These are phyloP conservation scores for Afroboletus lepidellus DNA, from an alignment of 1,284 basidiomycete genomes.

Conservation along the genomic window DNA sequence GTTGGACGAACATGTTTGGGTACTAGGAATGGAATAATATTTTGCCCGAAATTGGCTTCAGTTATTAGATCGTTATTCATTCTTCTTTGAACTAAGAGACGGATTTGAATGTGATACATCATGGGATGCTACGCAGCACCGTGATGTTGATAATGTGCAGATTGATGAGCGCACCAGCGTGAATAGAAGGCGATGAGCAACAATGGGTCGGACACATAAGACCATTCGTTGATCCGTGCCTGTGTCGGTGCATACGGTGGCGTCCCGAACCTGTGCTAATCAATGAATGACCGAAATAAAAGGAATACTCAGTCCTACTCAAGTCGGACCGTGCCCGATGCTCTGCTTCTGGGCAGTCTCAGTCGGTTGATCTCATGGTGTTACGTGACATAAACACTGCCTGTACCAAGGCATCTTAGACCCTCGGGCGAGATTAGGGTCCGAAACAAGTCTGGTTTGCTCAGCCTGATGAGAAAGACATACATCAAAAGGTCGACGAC, in stretches of 20 bases:
- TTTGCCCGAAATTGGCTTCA: not conserved
- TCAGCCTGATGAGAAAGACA: not conserved
- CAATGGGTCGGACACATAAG: not conserved
- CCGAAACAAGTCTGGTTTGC: not conserved
- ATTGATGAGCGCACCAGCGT: not conserved
- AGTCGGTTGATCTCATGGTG: not conserved
- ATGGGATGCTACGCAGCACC: not conserved
- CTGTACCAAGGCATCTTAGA: not conserved
- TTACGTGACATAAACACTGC: not conserved
- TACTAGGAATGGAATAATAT: not conserved
- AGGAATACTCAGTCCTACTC: not conserved
- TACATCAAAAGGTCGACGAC: not conserved
- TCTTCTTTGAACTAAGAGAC: not conserved
- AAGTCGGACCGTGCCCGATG: not conserved
- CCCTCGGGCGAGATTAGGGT: not conserved
- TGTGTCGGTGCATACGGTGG: constrained; percentile 1
- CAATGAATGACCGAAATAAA: not conserved
- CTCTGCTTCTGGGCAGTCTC: not conserved
- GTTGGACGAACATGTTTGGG: not conserved
- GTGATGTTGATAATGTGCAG: not conserved
- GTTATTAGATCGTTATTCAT: not conserved
- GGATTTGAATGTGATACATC: not conserved
- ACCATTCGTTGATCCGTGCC: not conserved
- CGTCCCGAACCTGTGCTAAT: not conserved
- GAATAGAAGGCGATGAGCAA: not conserved